Evolutionary conservation across 768 basidiomycete genomes (phyloP).

Genomic region (Pulveroboletus ravenelii): DNA sequence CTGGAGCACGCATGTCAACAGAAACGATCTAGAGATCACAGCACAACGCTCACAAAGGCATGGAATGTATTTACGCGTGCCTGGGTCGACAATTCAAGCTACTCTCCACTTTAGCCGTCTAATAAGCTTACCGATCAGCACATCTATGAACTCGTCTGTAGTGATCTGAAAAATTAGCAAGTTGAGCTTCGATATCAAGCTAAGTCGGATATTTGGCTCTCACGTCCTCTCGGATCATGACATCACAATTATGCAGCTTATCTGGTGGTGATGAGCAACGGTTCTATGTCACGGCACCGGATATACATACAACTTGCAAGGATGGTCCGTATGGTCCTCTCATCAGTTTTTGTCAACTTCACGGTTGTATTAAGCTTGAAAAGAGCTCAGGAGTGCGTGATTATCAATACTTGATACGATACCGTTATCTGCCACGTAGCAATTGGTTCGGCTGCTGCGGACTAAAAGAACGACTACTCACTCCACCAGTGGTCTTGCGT

Average conservation of each 20-base stretch:
- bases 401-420: not conserved
- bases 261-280: slow-evolving; percentile 39
- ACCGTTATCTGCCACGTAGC: slow-evolving; percentile 60
- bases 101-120: not conserved
- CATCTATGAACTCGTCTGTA: slow-evolving; percentile 96
- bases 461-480: slow-evolving; percentile 34
- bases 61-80: slow-evolving; percentile 91
- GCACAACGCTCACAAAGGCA: slow-evolving; percentile 65
- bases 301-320: slow-evolving; percentile 70
- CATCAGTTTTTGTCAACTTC: slow-evolving; percentile 91
- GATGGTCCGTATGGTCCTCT: slow-evolving; percentile 90
- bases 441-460: not conserved
- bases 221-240: slow-evolving; percentile 98
- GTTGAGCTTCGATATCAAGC: slow-evolving; percentile 2
- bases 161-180: slow-evolving; percentile 59
- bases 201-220: slow-evolving; percentile 6
- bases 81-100: slow-evolving; percentile 33
- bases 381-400: not conserved
- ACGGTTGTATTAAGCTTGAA: slow-evolving; percentile 81
- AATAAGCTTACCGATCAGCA: slow-evolving; percentile 69
- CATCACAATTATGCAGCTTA: slow-evolving; percentile 90
- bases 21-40: not conserved
- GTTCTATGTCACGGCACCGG: not conserved
- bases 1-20: slow-evolving; percentile 33
- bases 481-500: slow-evolving; percentile 87